These are phyloP conservation scores for Xylaria sp. DNA, from an alignment of 2,329 filamentous ascomycete species.

Conservation along the genomic window DNA sequence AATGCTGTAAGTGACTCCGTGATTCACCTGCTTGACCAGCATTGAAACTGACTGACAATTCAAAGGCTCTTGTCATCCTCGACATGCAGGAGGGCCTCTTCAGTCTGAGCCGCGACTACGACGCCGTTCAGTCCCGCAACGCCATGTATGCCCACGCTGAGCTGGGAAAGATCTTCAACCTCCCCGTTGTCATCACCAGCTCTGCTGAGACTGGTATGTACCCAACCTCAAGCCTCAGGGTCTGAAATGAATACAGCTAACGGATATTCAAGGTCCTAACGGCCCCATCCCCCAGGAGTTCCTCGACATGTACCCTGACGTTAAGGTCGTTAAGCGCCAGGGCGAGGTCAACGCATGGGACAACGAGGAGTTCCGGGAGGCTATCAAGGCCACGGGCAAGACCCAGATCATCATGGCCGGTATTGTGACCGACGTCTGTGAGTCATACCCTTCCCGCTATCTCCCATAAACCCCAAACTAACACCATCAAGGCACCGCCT, in stretches of 20 bases:
- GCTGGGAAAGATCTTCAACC: conserved; percentile 59
- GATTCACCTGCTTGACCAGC: neutral
- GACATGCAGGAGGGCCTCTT: conserved; percentile 58
- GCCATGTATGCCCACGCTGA: conserved; percentile 63
- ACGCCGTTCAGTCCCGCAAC: conserved; percentile 59
- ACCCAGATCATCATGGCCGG: conserved; percentile 67
- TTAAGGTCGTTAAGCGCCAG: conserved; percentile 60
- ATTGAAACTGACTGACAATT: conserved; percentile 31
- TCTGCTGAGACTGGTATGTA: conserved; percentile 53
- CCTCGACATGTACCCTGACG: conserved; percentile 58
- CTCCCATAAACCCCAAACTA: neutral
- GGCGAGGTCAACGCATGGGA: conserved; percentile 77
- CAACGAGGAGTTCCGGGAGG: conserved; percentile 60
- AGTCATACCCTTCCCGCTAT: conserved; percentile 11
- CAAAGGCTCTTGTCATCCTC: conserved; percentile 50
- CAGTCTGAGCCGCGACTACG: conserved; percentile 59
- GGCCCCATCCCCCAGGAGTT: conserved; percentile 67
- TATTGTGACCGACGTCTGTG: conserved; percentile 69
- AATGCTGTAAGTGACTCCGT: conserved; percentile 22
- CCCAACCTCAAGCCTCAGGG: neutral
- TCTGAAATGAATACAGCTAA: neutral
- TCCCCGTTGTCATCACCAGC: conserved; percentile 66
- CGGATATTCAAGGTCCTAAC: conserved; percentile 56
- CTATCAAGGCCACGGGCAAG: conserved; percentile 59
- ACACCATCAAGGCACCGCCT: conserved; percentile 48